Conservation (phyloP, 257 asterid genomes). For the Salvia splendens region DNA sequence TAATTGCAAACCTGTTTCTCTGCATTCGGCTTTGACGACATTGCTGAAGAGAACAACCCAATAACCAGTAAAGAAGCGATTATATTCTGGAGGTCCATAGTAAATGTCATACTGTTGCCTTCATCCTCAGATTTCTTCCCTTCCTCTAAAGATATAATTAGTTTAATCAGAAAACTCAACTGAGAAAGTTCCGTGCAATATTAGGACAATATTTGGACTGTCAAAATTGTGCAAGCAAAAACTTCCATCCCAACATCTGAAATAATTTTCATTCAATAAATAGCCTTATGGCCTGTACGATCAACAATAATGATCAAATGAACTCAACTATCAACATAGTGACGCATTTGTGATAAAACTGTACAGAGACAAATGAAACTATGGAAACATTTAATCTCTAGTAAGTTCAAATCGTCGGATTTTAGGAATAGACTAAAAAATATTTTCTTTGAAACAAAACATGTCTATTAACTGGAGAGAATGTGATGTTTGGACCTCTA, state of each 20-base stretch:
- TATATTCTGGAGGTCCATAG: conserved; percentile 40
- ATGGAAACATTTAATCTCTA: too few relatives aligned
- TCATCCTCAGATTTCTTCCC: conserved; percentile 56
- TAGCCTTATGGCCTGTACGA: background rate
- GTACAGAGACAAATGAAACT: too few relatives aligned
- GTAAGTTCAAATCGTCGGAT: too few relatives aligned
- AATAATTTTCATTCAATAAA: conserved; percentile 17
- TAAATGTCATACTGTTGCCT: conserved; percentile 34
- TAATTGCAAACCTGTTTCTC: conserved; percentile 57
- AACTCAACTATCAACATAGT: conserved; percentile 4
- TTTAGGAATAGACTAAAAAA: background rate
- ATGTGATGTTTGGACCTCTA: background rate
- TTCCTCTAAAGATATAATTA: conserved; percentile 50
- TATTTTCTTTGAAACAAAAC: background rate
- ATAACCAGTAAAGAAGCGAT: conserved; percentile 45
- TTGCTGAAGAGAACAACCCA: conserved; percentile 43
- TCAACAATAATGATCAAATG: background rate
- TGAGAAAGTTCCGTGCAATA: conserved; percentile 4
- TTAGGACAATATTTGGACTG: conserved; percentile 11
- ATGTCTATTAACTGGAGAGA: background rate
- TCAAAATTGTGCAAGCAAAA: conserved; percentile 11
- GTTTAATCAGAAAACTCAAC: conserved; percentile 5
- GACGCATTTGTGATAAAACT: background rate
- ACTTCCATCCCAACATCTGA: conserved; percentile 10
- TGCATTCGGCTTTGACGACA: conserved; percentile 46